Percentiles rank a stretch among this genome's conserved stretches.
Evolutionary conservation across 1,284 basidiomycete species (phyloP).

Genomic region (Trichosporon sp.): DNA sequence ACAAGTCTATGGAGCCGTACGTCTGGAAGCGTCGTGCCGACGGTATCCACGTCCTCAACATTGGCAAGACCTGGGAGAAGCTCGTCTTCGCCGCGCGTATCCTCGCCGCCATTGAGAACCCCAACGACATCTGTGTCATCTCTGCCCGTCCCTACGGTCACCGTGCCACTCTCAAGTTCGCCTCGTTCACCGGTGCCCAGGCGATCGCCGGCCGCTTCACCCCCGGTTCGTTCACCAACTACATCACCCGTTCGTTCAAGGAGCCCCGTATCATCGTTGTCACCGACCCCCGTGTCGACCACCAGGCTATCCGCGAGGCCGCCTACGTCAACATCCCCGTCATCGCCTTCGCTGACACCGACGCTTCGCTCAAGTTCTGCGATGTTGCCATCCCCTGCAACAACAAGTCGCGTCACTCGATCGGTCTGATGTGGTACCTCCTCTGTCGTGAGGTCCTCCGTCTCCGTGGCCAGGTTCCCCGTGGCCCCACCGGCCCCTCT

Average conservation of each 20-base stretch:
- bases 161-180: conserved; percentile 97
- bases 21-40: conserved; percentile 95
- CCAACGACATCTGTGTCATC: conserved; percentile 95
- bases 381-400: conserved; percentile 98
- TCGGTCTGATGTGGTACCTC: conserved; percentile 98
- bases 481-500: conserved; percentile 74
- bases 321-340: conserved; percentile 99
- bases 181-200: conserved; percentile 94
- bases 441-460: conserved; percentile 96
- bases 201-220: conserved; percentile 99
- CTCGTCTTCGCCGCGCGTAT: conserved; percentile 90
- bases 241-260: conserved; percentile 99
- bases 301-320: conserved; percentile 99
- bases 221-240: conserved; percentile 98
- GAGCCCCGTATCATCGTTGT: conserved; percentile 97
- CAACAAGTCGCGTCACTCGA: conserved; percentile 96
- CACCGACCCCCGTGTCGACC: conserved; percentile 97
- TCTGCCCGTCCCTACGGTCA: conserved; percentile 97
- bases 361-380: conserved; percentile 93
- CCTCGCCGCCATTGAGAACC: conserved; percentile 94
- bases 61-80: conserved; percentile 99
- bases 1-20: conserved; percentile 97
- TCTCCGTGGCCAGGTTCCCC: conserved; percentile 84
- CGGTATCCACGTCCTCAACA: conserved; percentile 94
- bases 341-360: conserved; percentile 97